These are phyloP conservation scores for Entomophthora muscae DNA, from an alignment of 371 early-diverging fungal species.

Conservation along the genomic window DNA sequence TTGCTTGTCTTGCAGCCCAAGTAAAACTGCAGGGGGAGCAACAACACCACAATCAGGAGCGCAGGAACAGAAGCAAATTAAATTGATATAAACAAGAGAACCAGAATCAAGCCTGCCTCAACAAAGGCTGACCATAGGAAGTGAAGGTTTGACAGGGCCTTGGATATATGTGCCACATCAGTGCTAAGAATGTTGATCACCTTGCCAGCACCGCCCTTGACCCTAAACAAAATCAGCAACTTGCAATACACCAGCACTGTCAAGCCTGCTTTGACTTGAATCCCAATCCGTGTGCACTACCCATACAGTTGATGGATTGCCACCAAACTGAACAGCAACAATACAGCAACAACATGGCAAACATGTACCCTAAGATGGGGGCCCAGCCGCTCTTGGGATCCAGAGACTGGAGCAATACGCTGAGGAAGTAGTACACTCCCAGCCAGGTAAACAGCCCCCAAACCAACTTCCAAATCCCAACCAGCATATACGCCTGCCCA, in stretches of 20 bases:
- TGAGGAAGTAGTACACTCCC: slow-evolving; percentile 27
- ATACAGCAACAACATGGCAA: slow-evolving; percentile 24
- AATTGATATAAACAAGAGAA: slow-evolving; percentile 24
- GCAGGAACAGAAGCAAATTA: slow-evolving; percentile 35
- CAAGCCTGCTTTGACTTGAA: slow-evolving; percentile 31
- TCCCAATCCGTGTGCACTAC: slow-evolving; percentile 29
- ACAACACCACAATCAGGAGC: slow-evolving; percentile 19
- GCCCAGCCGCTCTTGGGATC: slow-evolving; percentile 10
- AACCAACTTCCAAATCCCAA: slow-evolving; percentile 35
- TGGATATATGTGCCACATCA: slow-evolving; percentile 35
- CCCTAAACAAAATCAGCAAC: slow-evolving; percentile 9
- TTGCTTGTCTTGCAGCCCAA: slow-evolving; percentile 15
- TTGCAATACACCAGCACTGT: slow-evolving; percentile 41
- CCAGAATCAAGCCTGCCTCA: slow-evolving; percentile 21
- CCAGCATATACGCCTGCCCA: slow-evolving; percentile 17
- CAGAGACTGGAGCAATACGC: slow-evolving; percentile 19
- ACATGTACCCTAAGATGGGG: slow-evolving; percentile 20
- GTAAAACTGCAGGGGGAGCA: slow-evolving; percentile 17
- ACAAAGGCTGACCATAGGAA: slow-evolving; percentile 25
- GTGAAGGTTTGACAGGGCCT: slow-evolving; percentile 24
- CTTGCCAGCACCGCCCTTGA: slow-evolving; percentile 25
- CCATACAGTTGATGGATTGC: slow-evolving; percentile 33
- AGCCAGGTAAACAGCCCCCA: slow-evolving; percentile 39
- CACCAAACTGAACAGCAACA: slow-evolving; percentile 21
- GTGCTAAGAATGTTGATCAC: slow-evolving; percentile 58